Percentiles rank a stretch among this genome's conserved stretches.
phyloP scores from a whole-genome alignment of 371 early-diverging fungal species.

The Rhizomucor miehei region DNA sequence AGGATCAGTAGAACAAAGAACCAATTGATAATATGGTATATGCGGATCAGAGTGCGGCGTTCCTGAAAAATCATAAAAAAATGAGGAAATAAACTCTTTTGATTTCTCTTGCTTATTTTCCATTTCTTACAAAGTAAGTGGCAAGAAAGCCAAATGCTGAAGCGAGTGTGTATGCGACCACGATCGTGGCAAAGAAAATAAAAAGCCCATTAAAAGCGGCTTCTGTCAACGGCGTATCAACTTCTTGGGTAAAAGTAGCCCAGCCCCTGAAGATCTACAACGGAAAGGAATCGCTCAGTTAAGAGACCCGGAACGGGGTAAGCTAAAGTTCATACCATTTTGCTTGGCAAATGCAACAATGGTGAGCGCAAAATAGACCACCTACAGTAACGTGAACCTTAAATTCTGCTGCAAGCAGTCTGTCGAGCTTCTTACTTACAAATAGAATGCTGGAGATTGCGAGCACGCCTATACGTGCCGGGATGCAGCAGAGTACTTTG shows the following conservation, averaged over 20 bases:
- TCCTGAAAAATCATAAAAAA: constrained; percentile 13
- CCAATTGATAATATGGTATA: constrained; percentile 40
- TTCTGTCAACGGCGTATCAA: constrained; percentile 21
- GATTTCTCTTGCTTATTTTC: no score
- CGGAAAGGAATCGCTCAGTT: background rate
- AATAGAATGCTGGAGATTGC: constrained; percentile 19
- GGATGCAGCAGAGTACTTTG: constrained; percentile 29
- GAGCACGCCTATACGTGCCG: constrained; percentile 23
- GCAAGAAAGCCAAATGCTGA: constrained; percentile 19
- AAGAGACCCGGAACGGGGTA: background rate
- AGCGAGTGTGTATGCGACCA: constrained; percentile 18
- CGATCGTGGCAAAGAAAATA: constrained; percentile 13
- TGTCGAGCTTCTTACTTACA: constrained; percentile 9
- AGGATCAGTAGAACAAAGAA: constrained; percentile 32
- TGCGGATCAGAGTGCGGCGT: constrained; percentile 26
- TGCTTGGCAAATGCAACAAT: constrained; percentile 16
- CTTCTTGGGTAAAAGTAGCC: constrained; percentile 19
- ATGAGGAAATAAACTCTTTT: no score
- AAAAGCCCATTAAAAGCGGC: constrained; percentile 26
- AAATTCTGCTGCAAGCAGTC: no score
- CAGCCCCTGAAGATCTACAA: constrained; percentile 20
- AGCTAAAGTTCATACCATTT: constrained; percentile 8
- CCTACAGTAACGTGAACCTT: no score
- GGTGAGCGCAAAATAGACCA: constrained; percentile 13
- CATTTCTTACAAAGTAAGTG: constrained; percentile 22